These are phyloP conservation scores for Metarhizium humberi DNA, from an alignment of 2,329 filamentous ascomycete genomes.

Conservation along the genomic window DNA sequence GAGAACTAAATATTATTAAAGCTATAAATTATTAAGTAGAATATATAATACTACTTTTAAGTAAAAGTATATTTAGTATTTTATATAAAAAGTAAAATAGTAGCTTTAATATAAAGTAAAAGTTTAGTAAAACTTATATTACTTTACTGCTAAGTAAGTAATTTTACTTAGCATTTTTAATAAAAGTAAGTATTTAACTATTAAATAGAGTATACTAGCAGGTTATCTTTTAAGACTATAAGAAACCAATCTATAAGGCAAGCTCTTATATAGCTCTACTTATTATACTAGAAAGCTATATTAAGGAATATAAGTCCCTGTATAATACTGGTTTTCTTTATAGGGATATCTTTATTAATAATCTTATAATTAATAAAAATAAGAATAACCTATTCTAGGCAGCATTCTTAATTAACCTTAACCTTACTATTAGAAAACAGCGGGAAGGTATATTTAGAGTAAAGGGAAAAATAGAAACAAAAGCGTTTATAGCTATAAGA, in stretches of 20 bases:
- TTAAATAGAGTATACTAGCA: constrained; percentile 29
- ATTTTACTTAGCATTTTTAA: constrained; percentile 18
- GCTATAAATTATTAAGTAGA: too few species aligned
- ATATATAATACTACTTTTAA: too few species aligned
- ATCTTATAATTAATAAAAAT: constrained; percentile 22
- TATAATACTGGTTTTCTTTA: constrained; percentile 25
- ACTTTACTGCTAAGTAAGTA: constrained; percentile 20
- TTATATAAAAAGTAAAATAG: neutral
- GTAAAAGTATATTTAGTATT: neutral
- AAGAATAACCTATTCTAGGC: constrained; percentile 16
- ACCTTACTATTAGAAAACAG: neutral
- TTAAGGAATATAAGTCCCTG: constrained; percentile 24
- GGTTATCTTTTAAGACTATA: constrained; percentile 29
- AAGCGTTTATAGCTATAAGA: neutral
- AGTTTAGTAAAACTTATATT: constrained; percentile 16
- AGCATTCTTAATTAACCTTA: neutral
- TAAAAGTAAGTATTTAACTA: constrained; percentile 10
- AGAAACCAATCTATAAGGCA: constrained; percentile 30
- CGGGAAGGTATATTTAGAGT: neutral
- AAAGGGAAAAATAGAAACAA: neutral
- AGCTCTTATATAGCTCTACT: constrained; percentile 24
- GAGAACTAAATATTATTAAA: constrained; percentile 22
- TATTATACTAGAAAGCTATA: constrained; percentile 21
- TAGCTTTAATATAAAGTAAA: constrained; percentile 14
- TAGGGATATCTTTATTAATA: constrained; percentile 30